Conservation (phyloP, 169 alveolate species). For the Cryptosporidium tyzzeri region DNA sequence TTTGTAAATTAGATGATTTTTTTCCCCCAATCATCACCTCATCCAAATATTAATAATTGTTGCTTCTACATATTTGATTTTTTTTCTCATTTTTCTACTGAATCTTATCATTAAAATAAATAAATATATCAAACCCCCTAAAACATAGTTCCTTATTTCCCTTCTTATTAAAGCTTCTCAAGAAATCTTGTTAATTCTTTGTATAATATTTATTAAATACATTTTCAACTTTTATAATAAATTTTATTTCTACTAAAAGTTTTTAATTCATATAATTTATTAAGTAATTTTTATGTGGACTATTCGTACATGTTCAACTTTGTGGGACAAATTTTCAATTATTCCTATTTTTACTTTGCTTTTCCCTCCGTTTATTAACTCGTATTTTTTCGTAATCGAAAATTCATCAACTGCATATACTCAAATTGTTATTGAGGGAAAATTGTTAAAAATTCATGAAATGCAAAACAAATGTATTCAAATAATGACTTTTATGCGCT, state of each 20-base stretch:
- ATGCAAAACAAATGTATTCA: background rate
- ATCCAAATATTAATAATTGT: too few relatives aligned
- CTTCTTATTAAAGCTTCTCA: background rate
- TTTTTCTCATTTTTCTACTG: background rate
- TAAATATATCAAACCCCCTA: too few relatives aligned
- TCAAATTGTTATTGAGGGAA: background rate
- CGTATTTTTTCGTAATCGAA: conserved; percentile 3
- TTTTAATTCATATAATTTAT: background rate
- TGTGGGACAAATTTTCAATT: background rate
- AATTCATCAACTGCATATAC: background rate
- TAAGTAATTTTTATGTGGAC: background rate
- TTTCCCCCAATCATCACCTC: too few relatives aligned
- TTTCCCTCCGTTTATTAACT: conserved; percentile 12
- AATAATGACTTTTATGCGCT: conserved; percentile 7
- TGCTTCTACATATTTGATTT: too few relatives aligned
- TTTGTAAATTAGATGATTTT: too few relatives aligned
- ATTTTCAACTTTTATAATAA: background rate
- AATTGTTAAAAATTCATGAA: background rate
- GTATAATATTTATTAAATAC: too few relatives aligned
- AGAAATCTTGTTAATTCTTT: too few relatives aligned
- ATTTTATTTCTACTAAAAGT: background rate
- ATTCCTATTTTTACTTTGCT: background rate
- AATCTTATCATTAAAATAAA: too few relatives aligned
- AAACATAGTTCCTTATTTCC: too few relatives aligned
- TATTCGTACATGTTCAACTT: background rate